Evolutionary conservation across 1,284 basidiomycete genomes (phyloP).

Genomic region (Pseudozyma sp.): DNA sequence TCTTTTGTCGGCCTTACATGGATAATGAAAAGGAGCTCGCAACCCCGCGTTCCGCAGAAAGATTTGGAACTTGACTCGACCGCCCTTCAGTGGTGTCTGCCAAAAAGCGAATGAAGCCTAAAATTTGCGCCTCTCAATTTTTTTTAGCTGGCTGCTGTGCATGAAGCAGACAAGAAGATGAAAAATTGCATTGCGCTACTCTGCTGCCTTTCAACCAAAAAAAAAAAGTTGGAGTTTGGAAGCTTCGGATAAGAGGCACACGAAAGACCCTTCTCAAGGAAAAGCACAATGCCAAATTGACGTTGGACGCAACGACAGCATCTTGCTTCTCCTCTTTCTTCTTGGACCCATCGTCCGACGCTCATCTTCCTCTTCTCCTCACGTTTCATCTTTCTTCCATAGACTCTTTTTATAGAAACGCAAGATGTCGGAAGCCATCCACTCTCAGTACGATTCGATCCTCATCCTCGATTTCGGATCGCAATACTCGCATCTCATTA

Average conservation of each 20-base stretch:
- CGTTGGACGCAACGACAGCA: neutral
- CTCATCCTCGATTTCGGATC: constrained; percentile 98
- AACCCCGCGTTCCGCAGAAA: neutral
- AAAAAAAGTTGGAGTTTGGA: neutral
- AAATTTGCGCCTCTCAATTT: constrained; percentile 9
- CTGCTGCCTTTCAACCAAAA: neutral
- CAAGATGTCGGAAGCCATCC: constrained; percentile 74
- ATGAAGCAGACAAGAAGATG: neutral
- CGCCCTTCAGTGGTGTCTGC: neutral
- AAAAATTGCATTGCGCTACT: neutral
- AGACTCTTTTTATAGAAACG: neutral
- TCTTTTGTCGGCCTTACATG: too few relatives aligned
- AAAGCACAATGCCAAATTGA: neutral
- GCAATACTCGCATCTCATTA: constrained; percentile 98
- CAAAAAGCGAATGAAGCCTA: constrained; percentile 5
- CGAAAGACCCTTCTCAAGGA: constrained; percentile 4
- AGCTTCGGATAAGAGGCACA: neutral
- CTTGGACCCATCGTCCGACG: constrained; percentile 46
- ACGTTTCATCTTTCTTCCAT: neutral
- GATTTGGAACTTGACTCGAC: constrained; percentile 4
- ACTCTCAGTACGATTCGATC: constrained; percentile 95
- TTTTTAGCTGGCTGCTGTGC: constrained; percentile 1
- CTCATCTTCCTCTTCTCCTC: constrained; percentile 14
- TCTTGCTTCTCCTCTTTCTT: constrained; percentile 21
- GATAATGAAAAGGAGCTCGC: too few relatives aligned